A percentile compares a stretch with the other conserved stretches of the same genome.
phyloP scores from a whole-genome alignment of 352 stramenopile species.

The Phytopythium montanum region DNA sequence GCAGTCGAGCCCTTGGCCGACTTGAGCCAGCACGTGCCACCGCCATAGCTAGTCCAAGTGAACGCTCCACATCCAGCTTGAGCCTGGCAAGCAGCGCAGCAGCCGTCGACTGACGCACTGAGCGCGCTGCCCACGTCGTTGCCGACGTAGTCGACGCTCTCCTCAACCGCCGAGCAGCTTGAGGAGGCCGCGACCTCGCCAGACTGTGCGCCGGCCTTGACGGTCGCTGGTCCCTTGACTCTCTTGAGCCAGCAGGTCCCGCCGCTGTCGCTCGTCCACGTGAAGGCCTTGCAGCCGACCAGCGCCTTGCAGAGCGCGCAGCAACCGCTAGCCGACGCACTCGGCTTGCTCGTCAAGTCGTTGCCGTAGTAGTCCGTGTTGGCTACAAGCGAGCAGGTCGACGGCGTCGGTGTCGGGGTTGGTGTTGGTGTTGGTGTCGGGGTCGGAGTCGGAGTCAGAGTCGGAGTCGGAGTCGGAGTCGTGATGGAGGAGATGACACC shows the following conservation, averaged over 20 bases:
- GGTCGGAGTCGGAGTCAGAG: slow-evolving; percentile 1
- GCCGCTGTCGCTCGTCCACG: slow-evolving; percentile 42
- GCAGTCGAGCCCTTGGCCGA: slow-evolving; percentile 16
- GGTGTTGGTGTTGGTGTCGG: slow-evolving; percentile 6
- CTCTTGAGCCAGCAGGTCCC: slow-evolving; percentile 63
- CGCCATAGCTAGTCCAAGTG: slow-evolving; percentile 41
- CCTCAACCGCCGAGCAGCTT: slow-evolving; percentile 20
- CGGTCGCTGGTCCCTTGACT: slow-evolving; percentile 13
- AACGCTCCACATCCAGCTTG: slow-evolving; percentile 23
- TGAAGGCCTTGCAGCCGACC: slow-evolving; percentile 34
- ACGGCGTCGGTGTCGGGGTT: slow-evolving; percentile 5
- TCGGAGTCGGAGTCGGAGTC: slow-evolving; percentile 4
- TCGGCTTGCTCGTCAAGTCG: slow-evolving; percentile 21
- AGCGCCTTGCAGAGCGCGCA: slow-evolving; percentile 22
- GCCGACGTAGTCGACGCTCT: slow-evolving; percentile 30
- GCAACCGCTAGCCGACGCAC: slow-evolving; percentile 14
- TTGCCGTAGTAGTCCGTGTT: slow-evolving; percentile 34
- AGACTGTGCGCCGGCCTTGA: slow-evolving; percentile 19
- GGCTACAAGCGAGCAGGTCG: slow-evolving; percentile 21
- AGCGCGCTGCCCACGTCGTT: slow-evolving; percentile 19
- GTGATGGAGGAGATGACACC: slow-evolving; percentile 4
- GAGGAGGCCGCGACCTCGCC: slow-evolving; percentile 12
- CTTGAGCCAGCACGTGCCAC: slow-evolving; percentile 47
- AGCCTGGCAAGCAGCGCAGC: slow-evolving; percentile 26
- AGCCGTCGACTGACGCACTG: slow-evolving; percentile 16